These are phyloP conservation scores for Bothriochloa decipiens DNA, from an alignment of 176 grass and related monocot genomes.

Conservation along the genomic window DNA sequence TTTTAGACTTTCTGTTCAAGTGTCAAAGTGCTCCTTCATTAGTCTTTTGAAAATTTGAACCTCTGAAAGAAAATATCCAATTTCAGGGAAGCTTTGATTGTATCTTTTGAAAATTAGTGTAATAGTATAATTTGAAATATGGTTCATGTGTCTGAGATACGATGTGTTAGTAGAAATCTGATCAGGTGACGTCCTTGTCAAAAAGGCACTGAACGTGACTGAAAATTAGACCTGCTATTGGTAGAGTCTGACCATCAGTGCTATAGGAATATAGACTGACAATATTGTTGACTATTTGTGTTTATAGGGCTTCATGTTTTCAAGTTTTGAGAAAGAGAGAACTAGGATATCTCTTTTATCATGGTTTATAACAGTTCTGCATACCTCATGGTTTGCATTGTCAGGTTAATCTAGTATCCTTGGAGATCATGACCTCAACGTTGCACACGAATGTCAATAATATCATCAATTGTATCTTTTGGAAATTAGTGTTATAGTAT, in stretches of 20 bases:
- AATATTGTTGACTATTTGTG: neutral
- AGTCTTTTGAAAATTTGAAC: conserved; percentile 27
- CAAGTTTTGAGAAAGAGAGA: neutral
- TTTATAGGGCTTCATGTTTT: neutral
- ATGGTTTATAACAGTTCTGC: neutral
- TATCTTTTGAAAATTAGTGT: neutral
- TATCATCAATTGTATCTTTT: neutral
- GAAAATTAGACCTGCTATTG: neutral
- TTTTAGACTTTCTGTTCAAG: conserved; percentile 22
- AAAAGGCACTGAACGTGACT: neutral
- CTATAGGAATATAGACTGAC: neutral
- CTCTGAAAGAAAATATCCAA: conserved; percentile 6
- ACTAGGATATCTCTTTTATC: neutral
- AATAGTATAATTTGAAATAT: neutral
- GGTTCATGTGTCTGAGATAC: neutral
- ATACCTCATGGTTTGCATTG: neutral
- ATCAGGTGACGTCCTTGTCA: conserved; percentile 12
- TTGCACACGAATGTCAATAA: neutral
- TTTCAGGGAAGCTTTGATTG: neutral
- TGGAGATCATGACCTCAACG: neutral
- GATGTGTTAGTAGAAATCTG: conserved; percentile 11
- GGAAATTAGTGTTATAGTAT: neutral
- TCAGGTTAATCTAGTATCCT: conserved; percentile 9
- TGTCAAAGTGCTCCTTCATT: conserved; percentile 16
- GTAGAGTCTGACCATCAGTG: neutral